Evolutionary conservation across 331 rosid genomes (phyloP), one percentile per base, ranked within the genome.

Genomic region (Phaseolus coccineus): DNA sequence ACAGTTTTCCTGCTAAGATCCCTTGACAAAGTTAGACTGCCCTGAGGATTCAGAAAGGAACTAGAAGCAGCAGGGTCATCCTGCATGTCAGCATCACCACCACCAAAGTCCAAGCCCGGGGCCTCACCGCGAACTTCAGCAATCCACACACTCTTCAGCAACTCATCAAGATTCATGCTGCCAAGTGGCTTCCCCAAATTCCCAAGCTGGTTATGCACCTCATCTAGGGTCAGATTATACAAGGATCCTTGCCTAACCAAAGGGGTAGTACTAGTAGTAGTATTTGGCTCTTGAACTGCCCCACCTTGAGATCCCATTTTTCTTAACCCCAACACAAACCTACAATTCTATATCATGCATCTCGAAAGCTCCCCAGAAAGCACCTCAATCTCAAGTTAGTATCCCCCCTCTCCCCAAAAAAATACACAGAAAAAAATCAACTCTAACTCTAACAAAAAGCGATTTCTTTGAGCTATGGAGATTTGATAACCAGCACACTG

Each of bases 171-270:
- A 31, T 61, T 61, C 68, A 61, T 61, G 42, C 68, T 71, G 14
- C 85, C 77, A 6, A 78, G 51, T 74, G 86, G 88, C 55, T 79
- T 85, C 76, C 84, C 88, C 31, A 70, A 53, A 82, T 82, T 58
- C 25, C 84, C 81, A 52, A 85, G 81, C 79, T 82, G 84, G 65
- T 52, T 74, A 37, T 82, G 86, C 2, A 85, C 86, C 79, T 85
- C 88, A 64, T 85, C 86, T 56, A 85, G 86, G 74, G 88, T 82
- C 14, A 85, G 88, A 62, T 72, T 85, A 47, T 77, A 85, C 50
- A 73, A 59, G 40, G 84, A 74, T 4, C 86, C 84, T 55, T 74
- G 81, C 46, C 58, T 57, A 64, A 77, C 77, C 85, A 80, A 37
- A 63, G 80, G 69, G 42, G 22, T 30, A 61, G 55, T 63, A 10